Evolutionary conservation across 257 asterid genomes (phyloP).

Genomic region (Fraxinus anomala): DNA sequence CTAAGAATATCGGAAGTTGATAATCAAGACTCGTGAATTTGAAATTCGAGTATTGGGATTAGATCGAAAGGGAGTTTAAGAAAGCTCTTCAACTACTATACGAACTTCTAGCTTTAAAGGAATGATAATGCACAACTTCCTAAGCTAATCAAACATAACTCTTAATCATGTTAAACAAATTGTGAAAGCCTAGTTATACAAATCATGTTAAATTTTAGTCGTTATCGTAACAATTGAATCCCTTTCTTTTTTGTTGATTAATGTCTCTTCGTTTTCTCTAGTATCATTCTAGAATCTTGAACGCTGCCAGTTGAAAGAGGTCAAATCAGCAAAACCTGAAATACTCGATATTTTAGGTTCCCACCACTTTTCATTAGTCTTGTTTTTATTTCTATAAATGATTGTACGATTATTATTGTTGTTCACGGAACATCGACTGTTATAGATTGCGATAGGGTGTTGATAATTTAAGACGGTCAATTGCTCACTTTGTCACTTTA

Average conservation of each 20-base stretch:
- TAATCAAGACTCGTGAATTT: no score
- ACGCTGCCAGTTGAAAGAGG: slow-evolving; percentile 74
- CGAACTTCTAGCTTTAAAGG: no score
- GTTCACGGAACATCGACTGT: slow-evolving; percentile 83
- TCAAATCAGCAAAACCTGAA: slow-evolving; percentile 58
- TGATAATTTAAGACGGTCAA: slow-evolving; percentile 64
- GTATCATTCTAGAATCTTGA: slow-evolving; percentile 52
- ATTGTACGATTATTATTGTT: slow-evolving; percentile 58
- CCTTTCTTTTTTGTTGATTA: background rate
- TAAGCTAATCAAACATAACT: no score
- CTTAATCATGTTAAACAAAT: no score
- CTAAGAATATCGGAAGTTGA: no score
- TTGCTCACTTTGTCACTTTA: background rate
- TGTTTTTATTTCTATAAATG: background rate
- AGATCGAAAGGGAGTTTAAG: no score
- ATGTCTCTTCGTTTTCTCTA: background rate
- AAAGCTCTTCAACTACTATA: no score
- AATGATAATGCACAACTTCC: no score
- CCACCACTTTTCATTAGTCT: background rate
- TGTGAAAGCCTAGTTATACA: no score
- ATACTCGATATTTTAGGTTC: slow-evolving; percentile 60
- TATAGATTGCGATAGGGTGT: slow-evolving; percentile 61
- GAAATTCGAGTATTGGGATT: no score
- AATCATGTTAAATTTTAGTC: no score
- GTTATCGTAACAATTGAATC: no score